These are phyloP conservation scores for Paecilomyces sp. DNA, from an alignment of 2,329 filamentous ascomycete species.

Conservation along the genomic window DNA sequence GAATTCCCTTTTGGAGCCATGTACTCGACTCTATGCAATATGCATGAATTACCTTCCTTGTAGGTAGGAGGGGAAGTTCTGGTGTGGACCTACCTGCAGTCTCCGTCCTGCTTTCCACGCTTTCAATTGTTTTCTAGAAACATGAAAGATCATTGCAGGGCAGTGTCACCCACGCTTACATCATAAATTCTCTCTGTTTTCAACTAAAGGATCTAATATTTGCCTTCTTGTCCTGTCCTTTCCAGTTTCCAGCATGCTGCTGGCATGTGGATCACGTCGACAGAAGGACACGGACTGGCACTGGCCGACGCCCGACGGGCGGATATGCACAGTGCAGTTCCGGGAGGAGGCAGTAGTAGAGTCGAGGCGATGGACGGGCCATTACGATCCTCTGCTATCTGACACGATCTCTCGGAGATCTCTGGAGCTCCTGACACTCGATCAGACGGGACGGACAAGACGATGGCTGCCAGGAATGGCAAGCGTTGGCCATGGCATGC, in stretches of 20 bases:
- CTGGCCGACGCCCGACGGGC: constrained; percentile 16
- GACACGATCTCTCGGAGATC: background rate
- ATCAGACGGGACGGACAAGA: background rate
- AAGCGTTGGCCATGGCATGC: background rate
- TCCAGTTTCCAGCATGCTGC: background rate
- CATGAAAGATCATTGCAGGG: too few species aligned
- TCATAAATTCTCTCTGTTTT: background rate
- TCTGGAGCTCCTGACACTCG: background rate
- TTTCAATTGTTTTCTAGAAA: too few species aligned
- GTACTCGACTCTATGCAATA: too few species aligned
- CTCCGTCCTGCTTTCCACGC: too few species aligned
- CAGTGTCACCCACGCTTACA: background rate
- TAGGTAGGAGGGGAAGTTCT: too few species aligned
- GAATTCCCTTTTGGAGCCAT: too few species aligned
- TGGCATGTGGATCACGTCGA: background rate
- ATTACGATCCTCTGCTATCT: background rate
- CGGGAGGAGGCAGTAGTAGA: background rate
- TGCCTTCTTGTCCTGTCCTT: background rate
- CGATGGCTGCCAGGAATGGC: background rate
- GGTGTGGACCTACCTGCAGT: too few species aligned
- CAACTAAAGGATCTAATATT: too few species aligned
- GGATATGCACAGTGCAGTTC: constrained; percentile 7
- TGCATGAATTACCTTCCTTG: too few species aligned
- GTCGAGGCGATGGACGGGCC: background rate
- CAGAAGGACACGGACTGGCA: constrained; percentile 14